Percentiles rank a stretch among this genome's conserved stretches.
Evolutionary conservation across 148 eudicot species (phyloP).

Genomic region (Camellia sinensis): DNA sequence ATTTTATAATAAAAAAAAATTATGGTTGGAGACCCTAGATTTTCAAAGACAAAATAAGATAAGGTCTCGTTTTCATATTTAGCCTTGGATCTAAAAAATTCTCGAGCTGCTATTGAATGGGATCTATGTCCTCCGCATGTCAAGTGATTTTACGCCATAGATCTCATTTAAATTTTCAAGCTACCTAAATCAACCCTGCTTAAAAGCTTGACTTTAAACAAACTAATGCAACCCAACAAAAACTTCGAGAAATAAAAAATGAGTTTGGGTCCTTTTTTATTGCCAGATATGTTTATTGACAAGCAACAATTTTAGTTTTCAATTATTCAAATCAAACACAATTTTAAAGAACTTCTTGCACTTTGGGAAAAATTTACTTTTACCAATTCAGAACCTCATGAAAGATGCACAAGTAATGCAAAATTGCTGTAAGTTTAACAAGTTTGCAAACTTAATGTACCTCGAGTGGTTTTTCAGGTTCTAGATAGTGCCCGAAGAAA

Average conservation of each 20-base stretch:
- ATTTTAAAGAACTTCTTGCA: background rate
- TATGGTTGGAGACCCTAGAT: too few species aligned
- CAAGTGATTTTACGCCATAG: background rate
- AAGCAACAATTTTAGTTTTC: background rate
- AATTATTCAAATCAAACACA: background rate
- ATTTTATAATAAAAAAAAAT: too few species aligned
- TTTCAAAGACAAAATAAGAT: too few species aligned
- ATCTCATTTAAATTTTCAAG: background rate
- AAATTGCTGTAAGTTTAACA: background rate
- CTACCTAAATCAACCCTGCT: background rate
- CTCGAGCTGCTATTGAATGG: too few species aligned
- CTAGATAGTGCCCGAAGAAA: conserved; percentile 89
- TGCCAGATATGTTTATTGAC: background rate
- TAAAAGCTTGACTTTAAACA: background rate
- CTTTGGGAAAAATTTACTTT: background rate
- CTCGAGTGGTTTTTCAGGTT: conserved; percentile 69
- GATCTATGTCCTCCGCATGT: too few species aligned
- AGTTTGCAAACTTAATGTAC: conserved; percentile 30
- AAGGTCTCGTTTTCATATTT: too few species aligned
- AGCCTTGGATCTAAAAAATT: too few species aligned
- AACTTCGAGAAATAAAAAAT: too few species aligned
- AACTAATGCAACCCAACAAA: background rate
- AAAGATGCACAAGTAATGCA: background rate
- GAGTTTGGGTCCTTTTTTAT: background rate
- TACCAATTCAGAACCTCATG: background rate